phyloP scores from a whole-genome alignment of 2,329 filamentous ascomycete species.

The Pseudogymnoascus sp. region DNA sequence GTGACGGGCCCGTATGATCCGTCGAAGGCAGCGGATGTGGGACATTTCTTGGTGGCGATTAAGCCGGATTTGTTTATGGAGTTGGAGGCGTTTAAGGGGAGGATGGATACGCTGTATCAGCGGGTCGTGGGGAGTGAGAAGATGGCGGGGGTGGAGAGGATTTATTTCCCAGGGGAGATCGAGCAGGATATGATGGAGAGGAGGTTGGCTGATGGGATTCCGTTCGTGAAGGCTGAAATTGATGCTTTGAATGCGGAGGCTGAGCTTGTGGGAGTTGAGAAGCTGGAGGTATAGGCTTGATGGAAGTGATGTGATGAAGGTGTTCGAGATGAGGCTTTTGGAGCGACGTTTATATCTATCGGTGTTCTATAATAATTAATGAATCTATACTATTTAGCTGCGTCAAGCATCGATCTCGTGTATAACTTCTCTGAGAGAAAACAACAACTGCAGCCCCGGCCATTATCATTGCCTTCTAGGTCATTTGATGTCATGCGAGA shows the following conservation, averaged over 20 bases:
- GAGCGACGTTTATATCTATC: background rate
- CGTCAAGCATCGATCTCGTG: background rate
- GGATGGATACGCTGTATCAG: slow-evolving; percentile 50
- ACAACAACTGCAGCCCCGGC: background rate
- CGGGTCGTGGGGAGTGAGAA: slow-evolving; percentile 46
- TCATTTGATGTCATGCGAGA: background rate
- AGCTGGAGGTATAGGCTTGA: background rate
- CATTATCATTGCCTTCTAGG: background rate
- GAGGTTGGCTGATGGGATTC: slow-evolving; percentile 48
- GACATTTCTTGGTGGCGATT: slow-evolving; percentile 65
- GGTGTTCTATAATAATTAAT: background rate
- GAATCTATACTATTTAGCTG: background rate
- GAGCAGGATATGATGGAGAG: slow-evolving; percentile 48
- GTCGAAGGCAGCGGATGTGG: slow-evolving; percentile 59
- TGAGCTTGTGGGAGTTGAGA: slow-evolving; percentile 32
- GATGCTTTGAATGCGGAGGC: slow-evolving; percentile 49
- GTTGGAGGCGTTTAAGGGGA: slow-evolving; percentile 57
- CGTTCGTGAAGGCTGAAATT: slow-evolving; percentile 48
- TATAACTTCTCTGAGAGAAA: background rate
- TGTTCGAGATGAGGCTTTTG: background rate
- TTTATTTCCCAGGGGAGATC: slow-evolving; percentile 55
- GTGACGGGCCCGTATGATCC: slow-evolving; percentile 72
- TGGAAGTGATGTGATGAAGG: background rate
- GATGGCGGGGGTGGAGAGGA: slow-evolving; percentile 47
- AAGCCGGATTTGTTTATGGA: slow-evolving; percentile 69